phyloP scores from a whole-genome alignment of 2,329 filamentous ascomycete species.

The Trichoderma lentiforme region DNA sequence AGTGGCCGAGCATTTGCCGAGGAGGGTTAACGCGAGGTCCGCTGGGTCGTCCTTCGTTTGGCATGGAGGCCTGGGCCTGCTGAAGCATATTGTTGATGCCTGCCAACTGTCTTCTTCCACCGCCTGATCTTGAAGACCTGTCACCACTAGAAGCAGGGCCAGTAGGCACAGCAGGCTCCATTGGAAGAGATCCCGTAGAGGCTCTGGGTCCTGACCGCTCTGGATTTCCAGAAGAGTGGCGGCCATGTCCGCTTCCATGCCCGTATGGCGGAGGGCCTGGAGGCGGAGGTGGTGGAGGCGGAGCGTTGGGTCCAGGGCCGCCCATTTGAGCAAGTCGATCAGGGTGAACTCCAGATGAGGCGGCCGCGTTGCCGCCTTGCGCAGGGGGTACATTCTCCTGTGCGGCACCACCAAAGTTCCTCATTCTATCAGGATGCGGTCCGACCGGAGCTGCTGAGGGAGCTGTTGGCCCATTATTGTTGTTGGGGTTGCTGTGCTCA shows the following conservation, averaged over 20 bases:
- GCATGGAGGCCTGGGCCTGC: constrained; percentile 46
- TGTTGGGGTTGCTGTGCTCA: constrained; percentile 34
- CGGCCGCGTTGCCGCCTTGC: constrained; percentile 25
- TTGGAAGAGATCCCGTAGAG: constrained; percentile 25
- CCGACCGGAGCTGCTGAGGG: constrained; percentile 28
- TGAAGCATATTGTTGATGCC: constrained; percentile 59
- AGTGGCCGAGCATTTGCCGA: constrained; percentile 46
- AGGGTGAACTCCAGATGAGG: constrained; percentile 43
- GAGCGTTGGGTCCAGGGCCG: constrained; percentile 21
- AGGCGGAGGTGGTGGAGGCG: constrained; percentile 28
- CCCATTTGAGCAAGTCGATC: constrained; percentile 50
- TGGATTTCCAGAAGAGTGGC: constrained; percentile 32
- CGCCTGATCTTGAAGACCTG: constrained; percentile 32
- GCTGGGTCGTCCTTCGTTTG: constrained; percentile 35
- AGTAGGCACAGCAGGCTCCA: constrained; percentile 33
- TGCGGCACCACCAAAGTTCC: constrained; percentile 34
- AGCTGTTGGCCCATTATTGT: constrained; percentile 31
- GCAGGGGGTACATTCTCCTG: constrained; percentile 26
- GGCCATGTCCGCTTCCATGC: constrained; percentile 28
- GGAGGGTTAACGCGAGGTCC: constrained; percentile 35
- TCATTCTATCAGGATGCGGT: constrained; percentile 42
- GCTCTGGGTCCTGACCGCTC: constrained; percentile 31
- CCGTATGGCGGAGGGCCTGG: constrained; percentile 28
- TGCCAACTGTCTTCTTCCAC: constrained; percentile 52
- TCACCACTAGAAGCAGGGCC: constrained; percentile 38